Evolutionary conservation across 768 basidiomycete species (phyloP), one percentile per base, ranked within the genome.

Genomic region (Leccinum sublutescens): DNA sequence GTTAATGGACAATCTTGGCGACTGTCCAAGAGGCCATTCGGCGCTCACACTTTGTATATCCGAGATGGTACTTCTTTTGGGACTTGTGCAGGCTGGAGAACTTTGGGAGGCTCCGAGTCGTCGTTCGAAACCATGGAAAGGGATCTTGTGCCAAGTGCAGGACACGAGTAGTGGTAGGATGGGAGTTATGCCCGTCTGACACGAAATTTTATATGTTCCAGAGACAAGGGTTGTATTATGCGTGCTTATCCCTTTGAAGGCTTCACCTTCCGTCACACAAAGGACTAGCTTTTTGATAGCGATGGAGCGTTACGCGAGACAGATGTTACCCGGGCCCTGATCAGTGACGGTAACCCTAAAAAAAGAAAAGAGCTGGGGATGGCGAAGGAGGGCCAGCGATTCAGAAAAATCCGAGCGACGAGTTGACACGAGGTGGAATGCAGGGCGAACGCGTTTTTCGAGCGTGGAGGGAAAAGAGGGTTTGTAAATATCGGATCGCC

Each of bases 31-130:
- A 27, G 11, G 36, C 27, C 12, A 15, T 40, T 29, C 7, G 21
- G 10, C 7, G 64, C 67, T 67, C 53, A 68, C 67, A 54, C 49
- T 50, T 43, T 54, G 43, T 53, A 25, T 51, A 23, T 12, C 8
- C 31, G 36, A 36, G 48, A 45, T 2, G 45, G 21, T 2, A 34
- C 31, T 21, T 59, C 60, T n/a, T 50, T 23, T 43, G 50, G 47
- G 23, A 10, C 15, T 21, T 64, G 66, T 19, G 19, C 27, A 74
- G 67, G 38, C 65, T 66, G 27, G 53, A 40, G 48, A 36, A 19
- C 1, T 25, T 45, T 50, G 2, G 54, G 38, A 38, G 57, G 47
- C 12, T 58, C 54, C 19, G 58, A 15, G 49, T 27, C 25, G 56
- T 54, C 57, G 57, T 54, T 54, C 7, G 49, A 2, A 19, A 43